Evolutionary conservation across 2,329 filamentous ascomycete genomes (phyloP), one percentile per base, ranked within the genome.

Genomic region (Sporothrix phasma): DNA sequence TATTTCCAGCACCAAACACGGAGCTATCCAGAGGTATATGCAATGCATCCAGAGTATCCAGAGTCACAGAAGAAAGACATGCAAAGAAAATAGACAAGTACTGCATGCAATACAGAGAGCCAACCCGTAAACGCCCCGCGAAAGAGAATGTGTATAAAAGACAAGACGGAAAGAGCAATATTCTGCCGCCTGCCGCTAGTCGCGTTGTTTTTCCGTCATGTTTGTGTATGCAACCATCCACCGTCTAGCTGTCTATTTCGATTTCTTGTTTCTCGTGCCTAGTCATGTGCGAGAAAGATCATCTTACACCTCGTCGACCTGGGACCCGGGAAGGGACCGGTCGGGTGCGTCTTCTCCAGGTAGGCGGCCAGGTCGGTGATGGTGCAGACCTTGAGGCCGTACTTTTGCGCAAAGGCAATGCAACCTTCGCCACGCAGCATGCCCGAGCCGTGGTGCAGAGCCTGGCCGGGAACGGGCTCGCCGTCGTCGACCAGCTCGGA

Each of bases 341-440:
- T 31, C 43, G 86, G 87, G 77, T 92, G 87, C 45, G 81, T 86
- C 79, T 85, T 87, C 75, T 94, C 88, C 65, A 96, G 78, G 74
- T 95, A 89, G 64, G 79, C 80, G 31, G 93, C 88, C 76, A 99
- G 76, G 76, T 93, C 92, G 73, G 93, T 92, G 77, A 99, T 97
- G 34, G 94, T 97, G 77, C 92, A 96, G 65, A 96, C 91, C 79
- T 89, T 94, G 70, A 99, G 79, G 4, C 92, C 92, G 86, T 89
- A 97, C 76, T 82, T 86, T 76, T 86, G 85, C 31, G 92, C 94
- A 81, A 99, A 99, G 60, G 81, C 83, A 72, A 99, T 79, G 77
- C 92, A 97, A 43, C 85, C 89, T 78, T 96, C 91, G 68, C 91
- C 85, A 69, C 92, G 80, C 86, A 97, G 87, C 94, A 99, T 99